Conservation (phyloP, 176 grass and related monocot genomes). For the Metroxylon sagu region DNA sequence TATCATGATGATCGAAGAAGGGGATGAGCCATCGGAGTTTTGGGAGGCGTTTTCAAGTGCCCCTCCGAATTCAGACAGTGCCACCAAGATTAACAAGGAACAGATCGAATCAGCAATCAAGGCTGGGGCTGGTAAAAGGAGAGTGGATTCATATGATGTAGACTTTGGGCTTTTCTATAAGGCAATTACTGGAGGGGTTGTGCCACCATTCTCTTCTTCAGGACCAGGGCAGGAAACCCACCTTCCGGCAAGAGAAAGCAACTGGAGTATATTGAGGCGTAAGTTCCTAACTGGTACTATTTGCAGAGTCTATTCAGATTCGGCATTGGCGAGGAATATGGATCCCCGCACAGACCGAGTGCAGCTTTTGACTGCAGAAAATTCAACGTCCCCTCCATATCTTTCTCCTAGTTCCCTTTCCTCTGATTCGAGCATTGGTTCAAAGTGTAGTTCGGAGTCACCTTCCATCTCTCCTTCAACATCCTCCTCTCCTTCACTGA, state of each 20-base stretch:
- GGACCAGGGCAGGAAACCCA: constrained; percentile 60
- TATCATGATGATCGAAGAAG: constrained; percentile 65
- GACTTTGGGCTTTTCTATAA: constrained; percentile 85
- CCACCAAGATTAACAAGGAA: constrained; percentile 43
- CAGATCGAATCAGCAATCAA: constrained; percentile 45
- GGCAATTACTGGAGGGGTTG: constrained; percentile 72
- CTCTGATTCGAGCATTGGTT: constrained; percentile 67
- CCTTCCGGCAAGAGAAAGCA: constrained; percentile 88
- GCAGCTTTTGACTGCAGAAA: constrained; percentile 33
- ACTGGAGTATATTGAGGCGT: constrained; percentile 67
- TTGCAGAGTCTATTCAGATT: constrained; percentile 60
- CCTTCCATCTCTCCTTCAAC: constrained; percentile 84
- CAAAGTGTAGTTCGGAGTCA: constrained; percentile 90
- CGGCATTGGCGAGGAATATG: constrained; percentile 43
- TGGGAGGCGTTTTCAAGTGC: constrained; percentile 81
- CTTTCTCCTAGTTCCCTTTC: constrained; percentile 79
- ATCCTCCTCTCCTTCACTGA: constrained; percentile 55
- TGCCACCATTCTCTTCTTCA: constrained; percentile 79
- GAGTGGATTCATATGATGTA: constrained; percentile 60
- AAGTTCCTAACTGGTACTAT: constrained; percentile 54
- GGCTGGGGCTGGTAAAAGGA: constrained; percentile 38
- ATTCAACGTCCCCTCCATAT: constrained; percentile 68
- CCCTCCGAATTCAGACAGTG: constrained; percentile 42
- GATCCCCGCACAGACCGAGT: constrained; percentile 36
- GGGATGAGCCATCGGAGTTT: constrained; percentile 64